Percentiles rank a stretch among this genome's conserved stretches.
Evolutionary conservation across 176 grass and related monocot species (phyloP).

Genomic region (Oryza meridionalis): DNA sequence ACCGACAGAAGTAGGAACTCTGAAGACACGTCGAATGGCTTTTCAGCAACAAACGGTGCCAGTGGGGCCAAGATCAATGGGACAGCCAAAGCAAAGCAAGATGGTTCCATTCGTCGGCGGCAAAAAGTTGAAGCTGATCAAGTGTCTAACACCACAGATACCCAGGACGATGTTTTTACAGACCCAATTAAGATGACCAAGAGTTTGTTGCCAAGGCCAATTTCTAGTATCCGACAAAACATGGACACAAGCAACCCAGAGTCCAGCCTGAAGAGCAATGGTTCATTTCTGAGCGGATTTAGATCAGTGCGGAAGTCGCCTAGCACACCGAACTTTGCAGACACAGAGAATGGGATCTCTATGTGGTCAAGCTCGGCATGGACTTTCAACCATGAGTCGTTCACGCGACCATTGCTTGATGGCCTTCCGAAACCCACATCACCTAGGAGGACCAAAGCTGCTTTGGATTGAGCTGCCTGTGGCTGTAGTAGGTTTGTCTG

Average conservation of each 20-base stretch:
- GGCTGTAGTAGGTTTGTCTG: neutral
- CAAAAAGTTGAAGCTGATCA: conserved; percentile 56
- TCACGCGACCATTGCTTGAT: conserved; percentile 52
- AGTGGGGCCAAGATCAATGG: conserved; percentile 12
- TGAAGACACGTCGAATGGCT: conserved; percentile 13
- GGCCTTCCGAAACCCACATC: conserved; percentile 32
- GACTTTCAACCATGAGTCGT: conserved; percentile 60
- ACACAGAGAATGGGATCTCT: conserved; percentile 43
- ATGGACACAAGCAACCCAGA: conserved; percentile 33
- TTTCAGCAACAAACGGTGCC: conserved; percentile 8
- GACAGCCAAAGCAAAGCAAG: conserved; percentile 48
- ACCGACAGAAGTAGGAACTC: neutral
- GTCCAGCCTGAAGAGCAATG: neutral
- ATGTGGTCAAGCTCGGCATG: conserved; percentile 56
- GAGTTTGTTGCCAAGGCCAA: conserved; percentile 51
- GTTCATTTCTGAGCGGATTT: conserved; percentile 44
- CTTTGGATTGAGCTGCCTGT: conserved; percentile 57
- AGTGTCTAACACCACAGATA: neutral
- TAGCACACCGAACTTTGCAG: conserved; percentile 55
- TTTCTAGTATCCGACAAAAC: conserved; percentile 41
- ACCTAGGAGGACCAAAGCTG: conserved; percentile 57
- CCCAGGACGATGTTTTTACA: conserved; percentile 43
- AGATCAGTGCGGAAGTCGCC: conserved; percentile 65
- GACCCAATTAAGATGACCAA: conserved; percentile 47
- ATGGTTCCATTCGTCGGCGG: conserved; percentile 44